Evolutionary conservation across 2,329 filamentous ascomycete genomes (phyloP), one percentile per base, ranked within the genome.

Genomic region (Trichophyton verrucosum): DNA sequence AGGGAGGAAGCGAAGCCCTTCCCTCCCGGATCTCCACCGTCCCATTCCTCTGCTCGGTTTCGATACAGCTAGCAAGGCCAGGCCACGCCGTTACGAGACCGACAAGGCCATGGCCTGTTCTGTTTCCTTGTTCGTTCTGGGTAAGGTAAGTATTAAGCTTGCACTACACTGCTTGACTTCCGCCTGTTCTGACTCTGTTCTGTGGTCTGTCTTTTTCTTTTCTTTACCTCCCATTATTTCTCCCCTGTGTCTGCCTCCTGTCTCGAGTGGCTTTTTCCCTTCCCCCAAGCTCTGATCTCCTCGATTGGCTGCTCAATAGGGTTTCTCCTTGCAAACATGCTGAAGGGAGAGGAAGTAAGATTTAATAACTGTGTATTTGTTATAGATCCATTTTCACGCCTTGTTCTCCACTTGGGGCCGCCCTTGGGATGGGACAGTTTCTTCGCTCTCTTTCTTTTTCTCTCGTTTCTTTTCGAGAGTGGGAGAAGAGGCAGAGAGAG

Each of bases 1-100:
- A 55, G 51, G 51, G 51, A 55, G 51, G 51, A 55, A 36, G 51
- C 46, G 46, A 51, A 51, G 46, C 46, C 44, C 27, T 55, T 55
- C 51, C 51, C 30, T 36, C 51, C 51, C 27, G 30, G 51, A 55
- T 55, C 51, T 55, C 51, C 51, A 55, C 51, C 51, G 51, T 55
- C 51, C 49, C 51, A 55, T 55, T 44, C 30, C 9, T 55, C 30
- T 38, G 51, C n/a, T 55, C 27, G 15, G 40, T 36, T 53, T 36
- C 46, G 46, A 24, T 51, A 51, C 46, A 27, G 46, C 46, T 51
- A 47, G 44, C 44, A 47, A n/a, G 51, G 51, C 51, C 24, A 36
- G 51, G 51, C 51, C 51, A 55, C 27, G 51, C 51, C 51, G 51
- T 55, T 55, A 55, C 30, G 13, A 36, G 51, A 33, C 33, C 33